Conservation (phyloP, 345 rosid species). For the Syzygium oleosum region DNA sequence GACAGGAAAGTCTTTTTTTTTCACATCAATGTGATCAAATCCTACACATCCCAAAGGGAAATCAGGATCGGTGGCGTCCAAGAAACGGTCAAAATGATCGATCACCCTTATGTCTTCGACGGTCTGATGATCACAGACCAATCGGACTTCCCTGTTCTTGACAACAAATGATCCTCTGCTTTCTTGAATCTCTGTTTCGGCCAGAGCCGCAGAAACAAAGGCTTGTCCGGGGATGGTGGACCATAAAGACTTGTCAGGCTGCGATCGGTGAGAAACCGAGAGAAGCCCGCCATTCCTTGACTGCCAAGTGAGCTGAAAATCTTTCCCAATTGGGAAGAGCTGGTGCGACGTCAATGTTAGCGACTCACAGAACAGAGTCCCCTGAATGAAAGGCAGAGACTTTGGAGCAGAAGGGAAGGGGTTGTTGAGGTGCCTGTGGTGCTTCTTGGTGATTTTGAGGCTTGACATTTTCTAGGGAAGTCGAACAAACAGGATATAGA, state of each 20-base stretch:
- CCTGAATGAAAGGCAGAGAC: slow-evolving; percentile 38
- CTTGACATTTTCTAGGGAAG: slow-evolving; percentile 14
- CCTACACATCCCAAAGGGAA: slow-evolving; percentile 2
- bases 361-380: slow-evolving; percentile 25
- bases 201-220: slow-evolving; percentile 54
- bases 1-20: slow-evolving; percentile 20
- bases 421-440: slow-evolving; percentile 52
- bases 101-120: slow-evolving; percentile 36
- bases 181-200: slow-evolving; percentile 55
- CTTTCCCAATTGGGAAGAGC: slow-evolving; percentile 30
- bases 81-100: slow-evolving; percentile 4
- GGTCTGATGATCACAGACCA: slow-evolving; percentile 42
- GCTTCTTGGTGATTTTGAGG: slow-evolving; percentile 42
- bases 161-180: slow-evolving; percentile 60
- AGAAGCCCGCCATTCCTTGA: slow-evolving; percentile 32
- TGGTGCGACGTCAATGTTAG: slow-evolving; percentile 14
- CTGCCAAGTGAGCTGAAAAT: slow-evolving; percentile 52
- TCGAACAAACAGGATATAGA: not conserved
- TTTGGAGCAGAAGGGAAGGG: slow-evolving; percentile 48
- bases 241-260: slow-evolving; percentile 45
- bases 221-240: slow-evolving; percentile 48
- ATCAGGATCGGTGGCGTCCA: slow-evolving; percentile 1
- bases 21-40: slow-evolving; percentile 11
- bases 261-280: slow-evolving; percentile 31
- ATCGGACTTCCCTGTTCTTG: slow-evolving; percentile 22